Evolutionary conservation across 73 alveolate genomes (phyloP).

Genomic region (Symbiodinium natans): DNA sequence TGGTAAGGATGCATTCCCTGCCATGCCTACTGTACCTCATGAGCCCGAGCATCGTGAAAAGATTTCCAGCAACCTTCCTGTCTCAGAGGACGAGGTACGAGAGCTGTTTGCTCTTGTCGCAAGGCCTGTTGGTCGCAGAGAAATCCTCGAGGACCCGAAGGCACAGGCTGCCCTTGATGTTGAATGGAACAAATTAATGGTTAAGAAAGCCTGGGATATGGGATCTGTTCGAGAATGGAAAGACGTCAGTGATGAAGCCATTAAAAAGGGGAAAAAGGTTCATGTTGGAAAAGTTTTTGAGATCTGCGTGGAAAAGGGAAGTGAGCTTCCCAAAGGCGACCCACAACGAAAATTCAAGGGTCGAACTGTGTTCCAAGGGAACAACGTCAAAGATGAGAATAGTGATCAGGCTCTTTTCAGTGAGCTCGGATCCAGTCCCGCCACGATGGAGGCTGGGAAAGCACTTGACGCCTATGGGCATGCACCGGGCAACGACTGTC

Average conservation of each 20-base stretch:
- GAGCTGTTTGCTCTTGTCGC: neutral
- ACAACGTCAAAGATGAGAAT: neutral
- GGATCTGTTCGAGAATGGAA: neutral
- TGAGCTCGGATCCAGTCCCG: neutral
- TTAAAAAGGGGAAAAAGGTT: neutral
- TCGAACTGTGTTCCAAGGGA: neutral
- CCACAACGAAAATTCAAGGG: neutral
- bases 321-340: neutral
- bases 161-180: conserved; percentile 6
- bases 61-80: neutral
- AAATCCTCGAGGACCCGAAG: neutral
- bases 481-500: conserved; percentile 12
- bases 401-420: neutral
- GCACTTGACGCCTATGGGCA: neutral
- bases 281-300: conserved; percentile 34
- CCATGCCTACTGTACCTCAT: neutral
- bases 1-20: neutral
- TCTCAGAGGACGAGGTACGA: neutral
- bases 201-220: neutral
- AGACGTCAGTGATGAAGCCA: neutral
- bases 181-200: neutral
- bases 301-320: neutral
- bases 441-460: conserved; percentile 40
- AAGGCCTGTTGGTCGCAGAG: neutral
- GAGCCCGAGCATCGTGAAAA: neutral